Evolutionary conservation across 495 filamentous ascomycete genomes (phyloP).

Genomic region (Aspergillus funiculosus): DNA sequence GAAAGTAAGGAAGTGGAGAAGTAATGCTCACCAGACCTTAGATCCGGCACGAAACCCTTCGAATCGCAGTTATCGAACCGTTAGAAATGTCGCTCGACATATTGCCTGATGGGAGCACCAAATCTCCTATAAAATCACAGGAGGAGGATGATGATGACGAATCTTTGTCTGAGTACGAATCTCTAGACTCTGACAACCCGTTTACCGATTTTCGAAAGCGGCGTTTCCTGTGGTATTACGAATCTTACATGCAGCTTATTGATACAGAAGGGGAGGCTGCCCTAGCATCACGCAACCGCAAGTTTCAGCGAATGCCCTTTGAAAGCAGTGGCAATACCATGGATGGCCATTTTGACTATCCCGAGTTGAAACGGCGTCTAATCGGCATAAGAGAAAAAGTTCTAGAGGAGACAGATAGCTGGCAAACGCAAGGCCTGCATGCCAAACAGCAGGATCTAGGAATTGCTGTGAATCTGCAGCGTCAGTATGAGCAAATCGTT

Average conservation of each 20-base stretch:
- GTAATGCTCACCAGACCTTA: constrained; percentile 22
- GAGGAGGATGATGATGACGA: constrained; percentile 40
- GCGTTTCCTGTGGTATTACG: constrained; percentile 93
- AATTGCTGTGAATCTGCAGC: constrained; percentile 72
- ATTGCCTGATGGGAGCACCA: constrained; percentile 42
- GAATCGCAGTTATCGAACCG: constrained; percentile 78
- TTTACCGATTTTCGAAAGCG: constrained; percentile 89
- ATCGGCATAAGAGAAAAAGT: constrained; percentile 58
- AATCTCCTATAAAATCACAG: constrained; percentile 22
- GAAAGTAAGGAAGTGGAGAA: neutral
- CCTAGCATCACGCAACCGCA: constrained; percentile 49
- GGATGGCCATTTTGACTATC: constrained; percentile 83
- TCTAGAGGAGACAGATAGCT: constrained; percentile 64
- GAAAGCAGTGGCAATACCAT: constrained; percentile 74
- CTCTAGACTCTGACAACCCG: constrained; percentile 51
- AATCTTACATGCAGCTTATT: constrained; percentile 71
- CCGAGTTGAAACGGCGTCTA: constrained; percentile 63
- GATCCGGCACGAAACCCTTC: constrained; percentile 88
- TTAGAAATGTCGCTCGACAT: constrained; percentile 75
- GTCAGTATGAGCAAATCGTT: constrained; percentile 78
- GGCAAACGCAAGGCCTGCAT: constrained; percentile 62
- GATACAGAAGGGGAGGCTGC: constrained; percentile 40
- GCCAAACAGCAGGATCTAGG: constrained; percentile 61
- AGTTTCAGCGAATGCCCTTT: constrained; percentile 78
- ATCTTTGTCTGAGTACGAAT: constrained; percentile 9